phyloP scores from a whole-genome alignment of 2,329 filamentous ascomycete species.

The Claviceps paspali region DNA sequence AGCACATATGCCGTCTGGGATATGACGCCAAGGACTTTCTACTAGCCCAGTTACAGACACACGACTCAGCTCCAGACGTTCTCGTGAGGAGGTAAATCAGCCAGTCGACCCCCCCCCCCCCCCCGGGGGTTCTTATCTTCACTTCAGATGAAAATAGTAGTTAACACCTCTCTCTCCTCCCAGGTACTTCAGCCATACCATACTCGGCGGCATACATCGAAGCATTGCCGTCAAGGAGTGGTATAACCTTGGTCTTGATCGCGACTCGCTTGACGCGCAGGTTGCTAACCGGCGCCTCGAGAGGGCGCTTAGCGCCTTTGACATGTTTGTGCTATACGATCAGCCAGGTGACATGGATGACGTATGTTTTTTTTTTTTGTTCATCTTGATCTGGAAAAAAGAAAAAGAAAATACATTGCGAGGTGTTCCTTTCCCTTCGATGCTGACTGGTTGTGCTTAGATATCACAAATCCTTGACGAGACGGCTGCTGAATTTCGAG shows the following conservation, averaged over 20 bases:
- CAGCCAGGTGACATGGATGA: slow-evolving; percentile 59
- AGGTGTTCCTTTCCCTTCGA: neutral
- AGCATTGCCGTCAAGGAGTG: slow-evolving; percentile 66
- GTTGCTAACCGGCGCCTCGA: slow-evolving; percentile 42
- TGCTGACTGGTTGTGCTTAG: slow-evolving; percentile 21
- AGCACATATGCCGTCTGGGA: slow-evolving; percentile 55
- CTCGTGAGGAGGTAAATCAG: slow-evolving; percentile 50
- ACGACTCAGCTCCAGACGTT: slow-evolving; percentile 51
- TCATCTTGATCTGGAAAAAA: neutral
- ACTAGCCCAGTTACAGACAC: slow-evolving; percentile 44
- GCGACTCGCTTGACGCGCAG: slow-evolving; percentile 8
- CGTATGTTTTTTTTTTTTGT: slow-evolving; percentile 28
- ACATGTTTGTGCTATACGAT: slow-evolving; percentile 72
- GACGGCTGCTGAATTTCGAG: slow-evolving; percentile 41
- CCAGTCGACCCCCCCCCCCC: neutral
- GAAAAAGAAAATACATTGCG: no score
- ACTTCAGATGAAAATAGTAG: neutral
- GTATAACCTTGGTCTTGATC: slow-evolving; percentile 27
- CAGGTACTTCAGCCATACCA: slow-evolving; percentile 60
- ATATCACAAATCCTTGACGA: slow-evolving; percentile 49
- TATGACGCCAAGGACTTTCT: slow-evolving; percentile 85
- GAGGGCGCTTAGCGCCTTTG: slow-evolving; percentile 64
- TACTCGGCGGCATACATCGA: slow-evolving; percentile 69
- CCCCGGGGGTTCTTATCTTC: neutral
- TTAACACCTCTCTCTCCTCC: slow-evolving; percentile 3